phyloP scores from a whole-genome alignment of 352 stramenopile species.

The Pythium grandisporangium region DNA sequence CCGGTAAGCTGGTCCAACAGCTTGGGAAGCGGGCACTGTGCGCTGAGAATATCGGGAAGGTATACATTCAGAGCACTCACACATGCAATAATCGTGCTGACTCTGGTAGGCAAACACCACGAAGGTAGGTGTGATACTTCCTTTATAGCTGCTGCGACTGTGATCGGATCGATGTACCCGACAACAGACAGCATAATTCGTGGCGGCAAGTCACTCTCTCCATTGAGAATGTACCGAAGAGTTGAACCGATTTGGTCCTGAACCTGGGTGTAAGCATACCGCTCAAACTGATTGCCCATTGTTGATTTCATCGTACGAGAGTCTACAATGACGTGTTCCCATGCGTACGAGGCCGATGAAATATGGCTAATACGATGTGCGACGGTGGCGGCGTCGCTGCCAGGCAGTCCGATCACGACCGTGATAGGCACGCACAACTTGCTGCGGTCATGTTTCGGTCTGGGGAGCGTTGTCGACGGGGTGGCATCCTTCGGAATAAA shows the following conservation, averaged over 20 bases:
- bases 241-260: slow-evolving; percentile 9
- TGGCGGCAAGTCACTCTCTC: slow-evolving; percentile 15
- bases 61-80: slow-evolving; percentile 48
- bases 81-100: slow-evolving; percentile 38
- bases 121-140: background rate
- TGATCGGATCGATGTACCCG: slow-evolving; percentile 52
- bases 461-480: slow-evolving; percentile 24
- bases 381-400: slow-evolving; percentile 32
- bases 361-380: slow-evolving; percentile 33
- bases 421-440: slow-evolving; percentile 44
- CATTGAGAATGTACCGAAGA: slow-evolving; percentile 2
- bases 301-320: background rate
- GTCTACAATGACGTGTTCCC: slow-evolving; percentile 20
- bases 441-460: slow-evolving; percentile 16
- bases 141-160: slow-evolving; percentile 32
- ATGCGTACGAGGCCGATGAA: slow-evolving; percentile 29
- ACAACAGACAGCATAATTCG: slow-evolving; percentile 41
- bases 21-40: slow-evolving; percentile 37
- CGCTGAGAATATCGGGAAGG: slow-evolving; percentile 22
- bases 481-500: slow-evolving; percentile 51
- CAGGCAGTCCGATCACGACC: slow-evolving; percentile 52
- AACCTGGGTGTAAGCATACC: slow-evolving; percentile 15
- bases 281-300: slow-evolving; percentile 9
- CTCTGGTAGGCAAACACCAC: slow-evolving; percentile 18
- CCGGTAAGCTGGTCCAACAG: slow-evolving; percentile 59